phyloP scores from a whole-genome alignment of 2,329 filamentous ascomycete species.

The Furcasterigmium sp. region DNA sequence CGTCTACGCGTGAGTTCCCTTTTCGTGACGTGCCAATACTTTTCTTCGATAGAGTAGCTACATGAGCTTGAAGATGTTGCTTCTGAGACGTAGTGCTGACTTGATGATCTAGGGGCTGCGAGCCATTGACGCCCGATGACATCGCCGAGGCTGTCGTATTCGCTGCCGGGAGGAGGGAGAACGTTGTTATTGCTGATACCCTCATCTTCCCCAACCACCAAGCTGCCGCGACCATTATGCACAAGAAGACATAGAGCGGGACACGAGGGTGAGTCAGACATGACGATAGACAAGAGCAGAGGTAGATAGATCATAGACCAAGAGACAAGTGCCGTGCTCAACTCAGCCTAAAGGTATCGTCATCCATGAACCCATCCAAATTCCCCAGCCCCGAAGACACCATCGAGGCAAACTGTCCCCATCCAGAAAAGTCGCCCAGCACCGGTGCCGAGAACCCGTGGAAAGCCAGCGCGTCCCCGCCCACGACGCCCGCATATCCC shows the following conservation, averaged over 20 bases:
- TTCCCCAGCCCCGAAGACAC: constrained; percentile 3
- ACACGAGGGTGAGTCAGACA: too few relatives aligned
- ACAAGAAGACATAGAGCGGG: constrained; percentile 3
- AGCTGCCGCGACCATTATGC: constrained; percentile 37
- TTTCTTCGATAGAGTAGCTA: too few relatives aligned
- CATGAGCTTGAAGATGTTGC: too few relatives aligned
- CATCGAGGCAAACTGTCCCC: constrained; percentile 12
- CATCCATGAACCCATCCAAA: neutral
- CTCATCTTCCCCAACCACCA: constrained; percentile 87
- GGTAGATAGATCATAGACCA: neutral
- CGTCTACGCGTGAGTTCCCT: constrained; percentile 72
- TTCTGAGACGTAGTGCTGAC: constrained; percentile 27
- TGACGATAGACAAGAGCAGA: too few relatives aligned
- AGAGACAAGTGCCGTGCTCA: neutral
- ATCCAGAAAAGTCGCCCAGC: constrained; percentile 8
- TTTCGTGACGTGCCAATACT: too few relatives aligned
- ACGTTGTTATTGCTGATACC: constrained; percentile 84
- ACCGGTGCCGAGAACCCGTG: neutral
- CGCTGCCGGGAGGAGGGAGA: constrained; percentile 75
- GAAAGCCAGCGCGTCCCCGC: neutral
- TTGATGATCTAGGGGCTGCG: constrained; percentile 52
- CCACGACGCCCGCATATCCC: neutral
- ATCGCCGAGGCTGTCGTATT: constrained; percentile 91
- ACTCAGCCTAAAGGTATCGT: constrained; percentile 1
- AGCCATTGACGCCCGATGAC: constrained; percentile 83